phyloP scores from a whole-genome alignment of 108 stramenopile species.

The Nannochloropsis gaditana region DNA sequence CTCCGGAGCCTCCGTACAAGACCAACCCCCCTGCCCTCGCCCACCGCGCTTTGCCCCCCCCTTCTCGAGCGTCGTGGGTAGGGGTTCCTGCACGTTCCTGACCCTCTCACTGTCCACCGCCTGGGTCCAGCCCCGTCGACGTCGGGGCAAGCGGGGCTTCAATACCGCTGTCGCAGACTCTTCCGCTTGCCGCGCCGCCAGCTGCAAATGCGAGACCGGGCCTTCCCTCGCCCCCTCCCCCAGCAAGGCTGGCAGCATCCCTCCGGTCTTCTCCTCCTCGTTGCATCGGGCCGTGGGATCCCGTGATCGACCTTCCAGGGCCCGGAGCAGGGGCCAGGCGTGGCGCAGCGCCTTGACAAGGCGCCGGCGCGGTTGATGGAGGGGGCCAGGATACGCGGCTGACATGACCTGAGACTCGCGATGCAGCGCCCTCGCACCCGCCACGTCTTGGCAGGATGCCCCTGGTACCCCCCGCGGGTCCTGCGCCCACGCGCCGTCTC shows the following conservation, averaged over 20 bases:
- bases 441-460: not conserved
- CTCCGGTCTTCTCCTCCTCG: not conserved
- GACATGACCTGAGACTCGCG: not conserved
- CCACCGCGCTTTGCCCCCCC: not conserved
- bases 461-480: not conserved
- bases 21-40: not conserved
- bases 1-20: not conserved
- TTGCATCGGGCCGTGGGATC: not conserved
- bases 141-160: not conserved
- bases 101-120: too few relatives aligned
- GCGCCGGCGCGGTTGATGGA: not conserved
- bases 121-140: not conserved
- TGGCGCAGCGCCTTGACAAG: not conserved
- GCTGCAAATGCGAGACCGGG: not conserved
- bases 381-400: not conserved
- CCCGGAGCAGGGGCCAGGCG: not conserved
- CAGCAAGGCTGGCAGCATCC: not conserved
- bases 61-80: not conserved
- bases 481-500: not conserved
- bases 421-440: not conserved
- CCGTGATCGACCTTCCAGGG: not conserved
- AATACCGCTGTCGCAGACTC: conserved; percentile 12
- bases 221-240: not conserved
- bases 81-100: too few relatives aligned
- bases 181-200: not conserved